Evolutionary conservation across 495 filamentous ascomycete genomes (phyloP), one percentile per base, ranked within the genome.

Genomic region (Geopyxis carbonaria): DNA sequence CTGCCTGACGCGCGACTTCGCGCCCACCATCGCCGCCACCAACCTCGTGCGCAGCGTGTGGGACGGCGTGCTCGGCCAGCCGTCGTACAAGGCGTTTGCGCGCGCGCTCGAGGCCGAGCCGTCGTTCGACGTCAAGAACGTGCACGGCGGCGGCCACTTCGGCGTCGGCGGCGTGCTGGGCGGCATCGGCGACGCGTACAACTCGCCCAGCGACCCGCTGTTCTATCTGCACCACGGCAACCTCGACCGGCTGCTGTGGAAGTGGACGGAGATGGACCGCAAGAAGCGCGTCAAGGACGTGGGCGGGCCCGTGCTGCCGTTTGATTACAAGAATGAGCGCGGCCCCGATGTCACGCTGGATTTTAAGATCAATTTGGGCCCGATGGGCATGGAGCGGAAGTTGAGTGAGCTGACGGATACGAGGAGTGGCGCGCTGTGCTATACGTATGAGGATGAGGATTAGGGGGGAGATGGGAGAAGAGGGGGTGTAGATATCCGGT

Each of bases 1-100:
- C 38, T 79, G 79, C 45, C 56, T 84, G 35, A 66, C 59, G 21
- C 70, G 80, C 8, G 78, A 82, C 49, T 59, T 85, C 42, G 68
- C 67, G 36, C 53, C 62, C 7, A 59, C 49, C 4, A 47, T 64
- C 16, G 59, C 66, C 15, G 19, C 34, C 2, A 2, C 3, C 9
- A 44, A 31, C 15, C 42, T 51, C 13, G 24, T 16, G 7, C 44
- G 33, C 8, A n/a, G 11, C 0, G 35, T 45, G 10, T 35, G 53
- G 23, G 15, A 55, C 55, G 34, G 25, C 11, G 22, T 24, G 13
- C 9, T 38, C 9, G 34, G 19, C 25, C 18, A 22, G 16, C 34
- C 34, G 11, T 18, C 22, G 11, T 38, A 11, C 34, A n/a, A 18
- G 11, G n/a, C 15, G n/a, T 22, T 38, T n/a, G 16, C 18, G 11